Conservation (phyloP, 225 moss, liverwort and hornwort genomes). For the Polytrichum commune region DNA sequence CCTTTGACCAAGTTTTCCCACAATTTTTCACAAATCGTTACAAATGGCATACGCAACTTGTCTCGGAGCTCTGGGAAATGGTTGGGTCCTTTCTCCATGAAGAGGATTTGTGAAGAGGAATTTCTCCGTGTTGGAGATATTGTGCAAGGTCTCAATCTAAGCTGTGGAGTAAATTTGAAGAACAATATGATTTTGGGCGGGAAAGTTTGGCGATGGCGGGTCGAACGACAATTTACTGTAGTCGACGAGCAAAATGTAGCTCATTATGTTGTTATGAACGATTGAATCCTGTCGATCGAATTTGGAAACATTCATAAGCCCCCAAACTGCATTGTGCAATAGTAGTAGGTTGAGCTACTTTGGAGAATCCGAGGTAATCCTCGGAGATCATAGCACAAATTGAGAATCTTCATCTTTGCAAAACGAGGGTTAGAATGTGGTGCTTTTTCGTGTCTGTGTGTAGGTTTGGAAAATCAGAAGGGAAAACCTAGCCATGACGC, state of each 20-base stretch:
- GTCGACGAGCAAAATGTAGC: too few relatives aligned
- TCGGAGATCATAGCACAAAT: neutral
- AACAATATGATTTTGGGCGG: too few relatives aligned
- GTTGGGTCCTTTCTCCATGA: too few relatives aligned
- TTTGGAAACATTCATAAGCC: neutral
- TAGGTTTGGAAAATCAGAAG: constrained; percentile 15
- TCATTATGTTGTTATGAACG: too few relatives aligned
- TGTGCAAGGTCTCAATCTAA: neutral
- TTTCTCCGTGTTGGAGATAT: neutral
- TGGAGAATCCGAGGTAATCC: neutral
- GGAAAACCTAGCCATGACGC: constrained; percentile 16
- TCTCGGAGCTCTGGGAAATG: neutral
- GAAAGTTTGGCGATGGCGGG: too few relatives aligned
- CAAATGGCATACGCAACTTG: neutral
- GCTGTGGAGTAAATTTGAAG: neutral
- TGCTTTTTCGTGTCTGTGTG: neutral
- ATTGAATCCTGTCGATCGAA: neutral
- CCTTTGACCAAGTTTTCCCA: neutral
- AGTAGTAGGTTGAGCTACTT: neutral
- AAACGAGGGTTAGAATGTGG: neutral
- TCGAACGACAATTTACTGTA: too few relatives aligned
- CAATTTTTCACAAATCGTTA: neutral
- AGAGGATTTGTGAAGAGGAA: too few relatives aligned
- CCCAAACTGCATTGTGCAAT: neutral
- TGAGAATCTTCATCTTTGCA: neutral